Evolutionary conservation across 2,329 filamentous ascomycete species (phyloP).

Genomic region (Macrophomina phaseolina): DNA sequence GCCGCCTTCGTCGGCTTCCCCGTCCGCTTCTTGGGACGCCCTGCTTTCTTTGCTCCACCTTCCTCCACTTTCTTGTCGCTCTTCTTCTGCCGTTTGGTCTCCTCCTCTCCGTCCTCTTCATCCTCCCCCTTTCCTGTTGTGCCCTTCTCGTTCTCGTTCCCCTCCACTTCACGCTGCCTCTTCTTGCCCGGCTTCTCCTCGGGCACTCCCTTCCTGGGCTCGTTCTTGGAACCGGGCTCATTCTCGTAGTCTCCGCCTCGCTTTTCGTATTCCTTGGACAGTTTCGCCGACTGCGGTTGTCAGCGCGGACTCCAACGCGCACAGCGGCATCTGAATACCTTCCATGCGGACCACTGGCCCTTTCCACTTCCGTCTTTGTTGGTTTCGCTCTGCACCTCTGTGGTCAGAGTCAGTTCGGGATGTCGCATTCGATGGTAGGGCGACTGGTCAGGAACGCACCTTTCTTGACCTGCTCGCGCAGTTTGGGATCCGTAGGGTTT

Average conservation of each 20-base stretch:
- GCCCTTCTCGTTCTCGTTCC: conserved; percentile 26
- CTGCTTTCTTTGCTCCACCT: conserved; percentile 6
- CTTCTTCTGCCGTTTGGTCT: conserved; percentile 35
- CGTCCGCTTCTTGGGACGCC: conserved; percentile 6
- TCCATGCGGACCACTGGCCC: conserved; percentile 56
- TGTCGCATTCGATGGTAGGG: not conserved
- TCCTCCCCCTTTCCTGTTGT: conserved; percentile 30
- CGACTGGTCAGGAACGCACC: conserved; percentile 30
- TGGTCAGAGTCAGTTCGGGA: not conserved
- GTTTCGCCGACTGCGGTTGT: conserved; percentile 43
- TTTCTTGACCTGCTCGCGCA: conserved; percentile 53
- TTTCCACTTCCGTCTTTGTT: conserved; percentile 55
- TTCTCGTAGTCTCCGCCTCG: conserved; percentile 50
- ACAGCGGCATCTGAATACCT: conserved; percentile 37
- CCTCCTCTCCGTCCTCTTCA: conserved; percentile 23
- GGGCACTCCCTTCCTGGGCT: conserved; percentile 50
- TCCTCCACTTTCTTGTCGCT: conserved; percentile 32
- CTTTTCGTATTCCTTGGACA: conserved; percentile 52
- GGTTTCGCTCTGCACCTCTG: conserved; percentile 51
- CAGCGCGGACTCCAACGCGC: not conserved
- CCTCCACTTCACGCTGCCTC: conserved; percentile 33
- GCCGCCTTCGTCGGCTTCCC: conserved; percentile 11
- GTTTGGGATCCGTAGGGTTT: conserved; percentile 53
- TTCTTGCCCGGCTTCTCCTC: conserved; percentile 41
- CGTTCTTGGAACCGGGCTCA: conserved; percentile 49